Conservation (phyloP, 768 basidiomycete species). For the Omphalotus guepiniiformis region DNA sequence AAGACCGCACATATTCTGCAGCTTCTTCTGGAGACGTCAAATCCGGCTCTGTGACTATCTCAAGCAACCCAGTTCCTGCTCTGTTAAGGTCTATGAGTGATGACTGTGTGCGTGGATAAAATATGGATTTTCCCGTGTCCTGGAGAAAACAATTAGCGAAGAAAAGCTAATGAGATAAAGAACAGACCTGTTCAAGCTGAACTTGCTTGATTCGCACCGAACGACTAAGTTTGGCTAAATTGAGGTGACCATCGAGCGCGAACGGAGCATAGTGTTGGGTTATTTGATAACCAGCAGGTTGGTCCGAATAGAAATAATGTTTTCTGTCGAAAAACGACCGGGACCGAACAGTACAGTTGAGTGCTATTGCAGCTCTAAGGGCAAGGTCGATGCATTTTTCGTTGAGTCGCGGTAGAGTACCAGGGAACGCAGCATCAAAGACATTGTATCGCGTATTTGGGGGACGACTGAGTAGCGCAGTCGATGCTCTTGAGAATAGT, state of each 20-base stretch:
- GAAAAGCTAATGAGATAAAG: background rate
- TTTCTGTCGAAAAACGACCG: conserved; percentile 91
- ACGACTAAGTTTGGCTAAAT: conserved; percentile 34
- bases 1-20: conserved; percentile 74
- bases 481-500: conserved; percentile 65
- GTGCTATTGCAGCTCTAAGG: conserved; percentile 74
- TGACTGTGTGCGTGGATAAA: conserved; percentile 42
- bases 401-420: conserved; percentile 78
- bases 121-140: conserved; percentile 90
- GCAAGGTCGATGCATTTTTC: conserved; percentile 73
- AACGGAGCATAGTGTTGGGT: conserved; percentile 86
- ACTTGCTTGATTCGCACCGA: conserved; percentile 87
- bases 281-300: conserved; percentile 94
- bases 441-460: conserved; percentile 73
- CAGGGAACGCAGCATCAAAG: conserved; percentile 91
- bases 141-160: conserved; percentile 25
- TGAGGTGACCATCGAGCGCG: conserved; percentile 62
- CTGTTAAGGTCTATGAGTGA: conserved; percentile 85
- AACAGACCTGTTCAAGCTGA: conserved; percentile 88
- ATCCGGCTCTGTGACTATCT: conserved; percentile 94
- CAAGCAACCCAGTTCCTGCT: conserved; percentile 86
- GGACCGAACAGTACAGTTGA: conserved; percentile 58
- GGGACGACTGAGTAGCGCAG: conserved; percentile 42
- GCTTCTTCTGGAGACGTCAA: conserved; percentile 92
- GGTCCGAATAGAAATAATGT: conserved; percentile 96